Evolutionary conservation across 345 rosid genomes (phyloP).

Genomic region (Toxicodendron radicans): DNA sequence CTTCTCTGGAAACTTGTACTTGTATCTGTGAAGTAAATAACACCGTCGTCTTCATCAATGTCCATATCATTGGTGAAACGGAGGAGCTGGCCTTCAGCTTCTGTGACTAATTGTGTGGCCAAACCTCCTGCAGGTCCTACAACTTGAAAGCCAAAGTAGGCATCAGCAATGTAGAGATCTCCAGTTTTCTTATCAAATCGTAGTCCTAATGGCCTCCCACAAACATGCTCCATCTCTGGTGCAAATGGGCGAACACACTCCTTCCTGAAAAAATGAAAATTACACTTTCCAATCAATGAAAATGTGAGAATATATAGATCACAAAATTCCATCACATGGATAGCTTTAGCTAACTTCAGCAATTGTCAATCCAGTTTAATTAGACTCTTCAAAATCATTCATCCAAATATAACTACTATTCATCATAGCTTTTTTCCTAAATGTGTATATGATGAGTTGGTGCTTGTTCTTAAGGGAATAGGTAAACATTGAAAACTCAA

Average conservation of each 20-base stretch:
- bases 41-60: conserved; percentile 54
- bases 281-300: conserved; percentile 12
- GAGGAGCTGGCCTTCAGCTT: conserved; percentile 58
- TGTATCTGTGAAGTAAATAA: conserved; percentile 69
- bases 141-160: conserved; percentile 61
- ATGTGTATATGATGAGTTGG: too few relatives aligned
- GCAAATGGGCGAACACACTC: conserved; percentile 60
- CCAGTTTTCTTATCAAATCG: conserved; percentile 61
- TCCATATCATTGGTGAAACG: conserved; percentile 74
- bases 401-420: neutral
- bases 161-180: conserved; percentile 79
- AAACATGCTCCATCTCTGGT: conserved; percentile 64
- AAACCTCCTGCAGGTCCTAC: conserved; percentile 72
- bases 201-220: conserved; percentile 81
- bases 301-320: neutral
- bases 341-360: neutral
- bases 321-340: neutral
- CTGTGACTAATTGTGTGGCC: conserved; percentile 49
- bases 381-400: neutral
- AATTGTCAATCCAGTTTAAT: neutral
- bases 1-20: conserved; percentile 66
- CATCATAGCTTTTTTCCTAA: neutral
- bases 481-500: neutral
- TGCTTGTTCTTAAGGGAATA: too few relatives aligned
- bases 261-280: conserved; percentile 38